Base-by-base conservation (phyloP, 106 monocot genomes). In the Posidonia australis region DNA sequence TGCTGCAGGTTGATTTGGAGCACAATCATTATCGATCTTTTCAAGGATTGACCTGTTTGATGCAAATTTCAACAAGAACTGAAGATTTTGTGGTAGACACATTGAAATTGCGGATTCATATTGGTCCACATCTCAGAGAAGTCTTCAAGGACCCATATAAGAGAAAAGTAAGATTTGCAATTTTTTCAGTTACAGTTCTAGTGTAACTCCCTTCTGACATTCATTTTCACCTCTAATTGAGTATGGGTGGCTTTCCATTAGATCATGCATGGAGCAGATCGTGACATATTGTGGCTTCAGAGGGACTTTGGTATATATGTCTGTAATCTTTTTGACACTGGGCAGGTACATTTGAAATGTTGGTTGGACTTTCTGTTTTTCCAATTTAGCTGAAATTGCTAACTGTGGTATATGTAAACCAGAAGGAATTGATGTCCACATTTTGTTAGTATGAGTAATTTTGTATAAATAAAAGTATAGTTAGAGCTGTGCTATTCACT, bases 231-330 rank as follows among this genome's bases (percentile, higher is more conserved):
- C 36, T 36, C 36, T 36, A 7, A 4, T 7, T 36, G 2, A 36
- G 2, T 36, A 7, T 17, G 49, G 16, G 13, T 68, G 44, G 41
- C 12, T 78, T 27, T 65, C 56, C 16, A 70, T 67, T 70, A 98
- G 98, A 83, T 99, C 28, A 88, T 99, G 91, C 98, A 99, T 79
- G 98, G 98, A 45, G 87, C 98, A n/a, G 91, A 99, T 80, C 72
- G 79, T 77, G 98, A 99, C 74, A 87, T 99, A 73, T 18, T 85
- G 44, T 99, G 98, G 98, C 85, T 99, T 77, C 91, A 91, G 60
- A 78, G 91, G 27, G 98, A 99, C 61, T 99, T 99, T 68, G 91
- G 88, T 62, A 99, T 99, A 29, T 99, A 99, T 72, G 77, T 99
- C 9, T 91, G 90, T 76, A 99, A 91, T 71, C 78, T 99, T 21